Conservation (phyloP, 1,139 yeast genomes). For the Schizosaccharomyces versatilis region DNA sequence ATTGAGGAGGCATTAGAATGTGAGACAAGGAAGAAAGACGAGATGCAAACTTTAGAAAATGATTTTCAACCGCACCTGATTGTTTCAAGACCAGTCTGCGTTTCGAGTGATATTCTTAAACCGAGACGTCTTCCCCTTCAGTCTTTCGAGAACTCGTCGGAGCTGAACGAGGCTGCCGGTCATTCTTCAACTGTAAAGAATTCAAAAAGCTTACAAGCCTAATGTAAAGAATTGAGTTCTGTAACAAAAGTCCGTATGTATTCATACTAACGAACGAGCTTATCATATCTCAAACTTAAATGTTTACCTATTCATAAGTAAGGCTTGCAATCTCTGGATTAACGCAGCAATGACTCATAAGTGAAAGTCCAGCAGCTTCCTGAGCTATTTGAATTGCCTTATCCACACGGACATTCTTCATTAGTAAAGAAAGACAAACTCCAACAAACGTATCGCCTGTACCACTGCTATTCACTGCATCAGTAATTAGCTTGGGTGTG, state of each 20-base stretch:
- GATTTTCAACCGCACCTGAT: no score
- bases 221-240: no score
- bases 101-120: no score
- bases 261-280: no score
- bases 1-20: background rate
- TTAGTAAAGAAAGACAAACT: conserved; percentile 12
- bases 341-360: background rate
- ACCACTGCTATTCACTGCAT: background rate
- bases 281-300: no score
- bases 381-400: conserved; percentile 5
- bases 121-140: no score
- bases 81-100: no score
- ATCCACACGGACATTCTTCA: background rate
- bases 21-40: background rate
- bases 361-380: background rate
- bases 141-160: no score
- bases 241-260: no score
- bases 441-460: conserved; percentile 12
- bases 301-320: background rate
- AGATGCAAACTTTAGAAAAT: background rate
- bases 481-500: background rate
- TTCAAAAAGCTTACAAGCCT: no score
- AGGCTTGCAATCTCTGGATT: background rate
- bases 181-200: no score
- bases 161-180: no score